phyloP scores from a whole-genome alignment of 352 stramenopile genomes.

The Globisporangium rhizosaccharum region DNA sequence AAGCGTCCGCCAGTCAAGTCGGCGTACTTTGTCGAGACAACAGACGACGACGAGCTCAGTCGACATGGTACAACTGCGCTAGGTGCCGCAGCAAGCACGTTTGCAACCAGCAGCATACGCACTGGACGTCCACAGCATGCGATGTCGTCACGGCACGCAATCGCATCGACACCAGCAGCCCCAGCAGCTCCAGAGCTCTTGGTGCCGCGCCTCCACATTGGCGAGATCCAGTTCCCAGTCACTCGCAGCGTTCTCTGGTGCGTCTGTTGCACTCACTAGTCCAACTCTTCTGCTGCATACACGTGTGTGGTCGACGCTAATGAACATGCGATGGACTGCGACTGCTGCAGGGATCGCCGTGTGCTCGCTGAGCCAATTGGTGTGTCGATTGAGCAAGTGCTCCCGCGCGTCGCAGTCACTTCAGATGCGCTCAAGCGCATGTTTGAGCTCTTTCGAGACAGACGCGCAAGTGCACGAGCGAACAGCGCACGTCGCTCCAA shows the following conservation, averaged over 20 bases:
- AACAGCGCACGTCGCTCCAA: not conserved
- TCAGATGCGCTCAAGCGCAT: slow-evolving; percentile 45
- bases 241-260: slow-evolving; percentile 68
- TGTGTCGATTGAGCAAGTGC: slow-evolving; percentile 35
- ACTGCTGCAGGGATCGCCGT: slow-evolving; percentile 45
- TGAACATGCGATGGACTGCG: not conserved
- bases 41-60: slow-evolving; percentile 48
- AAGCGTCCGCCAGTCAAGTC: slow-evolving; percentile 21
- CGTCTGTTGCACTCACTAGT: not conserved
- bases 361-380: slow-evolving; percentile 32
- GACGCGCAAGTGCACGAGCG: not conserved
- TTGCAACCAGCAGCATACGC: not conserved
- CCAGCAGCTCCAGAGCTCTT: slow-evolving; percentile 5
- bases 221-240: slow-evolving; percentile 57
- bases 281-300: not conserved
- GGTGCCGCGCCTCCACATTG: slow-evolving; percentile 36
- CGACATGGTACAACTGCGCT: not conserved
- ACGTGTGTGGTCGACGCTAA: not conserved
- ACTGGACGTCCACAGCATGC: not conserved
- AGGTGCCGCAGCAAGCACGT: not conserved
- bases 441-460: slow-evolving; percentile 21
- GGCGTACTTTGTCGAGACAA: slow-evolving; percentile 71
- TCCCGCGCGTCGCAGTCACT: slow-evolving; percentile 43
- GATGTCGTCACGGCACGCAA: not conserved
- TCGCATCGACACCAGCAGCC: slow-evolving; percentile 3